Evolutionary conservation across 179 eudicot species (phyloP), one percentile per base, ranked within the genome.

Genomic region (Silene coronaria): DNA sequence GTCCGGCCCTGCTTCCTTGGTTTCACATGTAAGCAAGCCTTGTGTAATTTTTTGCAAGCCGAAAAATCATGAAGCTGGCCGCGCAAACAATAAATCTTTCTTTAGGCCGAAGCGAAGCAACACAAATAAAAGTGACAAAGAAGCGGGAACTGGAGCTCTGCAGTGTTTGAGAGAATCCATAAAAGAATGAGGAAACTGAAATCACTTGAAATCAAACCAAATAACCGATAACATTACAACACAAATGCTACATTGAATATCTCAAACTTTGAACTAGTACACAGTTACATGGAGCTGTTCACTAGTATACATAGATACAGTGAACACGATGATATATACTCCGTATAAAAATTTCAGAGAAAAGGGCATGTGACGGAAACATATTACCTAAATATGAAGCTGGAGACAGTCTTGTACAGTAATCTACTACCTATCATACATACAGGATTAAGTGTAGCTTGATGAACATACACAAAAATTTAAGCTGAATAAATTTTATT

Each of bases 351-450:
- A 70, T 60, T 73, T 28, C 58, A 63, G 76, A 63, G 58, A 64
- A 74, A 63, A 30, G 76, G 76, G 78, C 63, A 36, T 36, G 76
- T 74, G 62, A 63, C 72, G 51, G 63, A 51, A 38, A 70, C 67
- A 70, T 23, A 34, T 77, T 77, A 53, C 76, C 84, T 73, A 76
- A 76, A 28, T 7, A 27, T 67, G 48, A 73, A 63, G 72, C 69
- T 46, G 30, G 24, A 77, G 60, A 62, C 55, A 34, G 71, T 69
- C 75, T 77, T 69, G 71, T 46, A 71, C 48, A 70, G 70, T 36
- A 73, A 79, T 75, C 26, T 46, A 16, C 71, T 69, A 46, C 71
- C 75, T 63, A 36, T 80, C 71, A 51, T 80, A 79, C 75, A 75
- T 24, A 32, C 46, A 38, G 67, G 7, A 36, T 8, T 34, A 65